Evolutionary conservation across 306 rosid species (phyloP).

Genomic region (Ormosia semicastrata): DNA sequence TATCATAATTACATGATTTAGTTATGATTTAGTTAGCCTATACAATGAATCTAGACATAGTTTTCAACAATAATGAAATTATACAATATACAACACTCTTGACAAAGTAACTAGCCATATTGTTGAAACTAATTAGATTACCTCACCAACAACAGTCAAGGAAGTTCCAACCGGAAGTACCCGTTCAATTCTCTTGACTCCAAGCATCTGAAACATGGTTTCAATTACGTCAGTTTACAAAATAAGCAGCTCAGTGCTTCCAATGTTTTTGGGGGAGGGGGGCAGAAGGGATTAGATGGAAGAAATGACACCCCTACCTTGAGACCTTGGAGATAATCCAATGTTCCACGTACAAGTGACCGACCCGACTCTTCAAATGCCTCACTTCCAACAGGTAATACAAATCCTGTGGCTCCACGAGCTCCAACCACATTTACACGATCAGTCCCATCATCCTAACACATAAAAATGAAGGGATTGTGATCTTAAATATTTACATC

Average conservation of each 20-base stretch:
- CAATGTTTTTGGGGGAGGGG: not conserved
- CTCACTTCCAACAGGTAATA: conserved; percentile 83
- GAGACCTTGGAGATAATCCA: conserved; percentile 98
- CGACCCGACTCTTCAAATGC: conserved; percentile 96
- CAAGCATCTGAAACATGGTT: conserved; percentile 72
- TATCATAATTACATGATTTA: no score
- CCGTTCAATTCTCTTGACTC: conserved; percentile 89
- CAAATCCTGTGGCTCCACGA: conserved; percentile 83
- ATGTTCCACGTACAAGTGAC: conserved; percentile 94
- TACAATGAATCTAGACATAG: no score
- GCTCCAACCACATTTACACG: conserved; percentile 91
- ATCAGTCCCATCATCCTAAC: conserved; percentile 86
- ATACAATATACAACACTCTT: not conserved
- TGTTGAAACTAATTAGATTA: conserved; percentile 33
- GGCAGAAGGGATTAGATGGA: not conserved
- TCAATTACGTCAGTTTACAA: conserved; percentile 15
- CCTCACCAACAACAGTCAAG: conserved; percentile 98
- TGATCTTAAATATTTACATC: conserved; percentile 22
- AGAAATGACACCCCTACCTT: conserved; percentile 66
- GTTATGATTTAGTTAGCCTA: no score
- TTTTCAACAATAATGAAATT: no score
- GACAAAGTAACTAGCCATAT: conserved; percentile 16
- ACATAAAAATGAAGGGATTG: not conserved
- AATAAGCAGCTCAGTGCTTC: not conserved
- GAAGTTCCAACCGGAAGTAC: conserved; percentile 95